phyloP scores from a whole-genome alignment of 148 eudicot genomes.

The Fagopyrum esculentum region DNA sequence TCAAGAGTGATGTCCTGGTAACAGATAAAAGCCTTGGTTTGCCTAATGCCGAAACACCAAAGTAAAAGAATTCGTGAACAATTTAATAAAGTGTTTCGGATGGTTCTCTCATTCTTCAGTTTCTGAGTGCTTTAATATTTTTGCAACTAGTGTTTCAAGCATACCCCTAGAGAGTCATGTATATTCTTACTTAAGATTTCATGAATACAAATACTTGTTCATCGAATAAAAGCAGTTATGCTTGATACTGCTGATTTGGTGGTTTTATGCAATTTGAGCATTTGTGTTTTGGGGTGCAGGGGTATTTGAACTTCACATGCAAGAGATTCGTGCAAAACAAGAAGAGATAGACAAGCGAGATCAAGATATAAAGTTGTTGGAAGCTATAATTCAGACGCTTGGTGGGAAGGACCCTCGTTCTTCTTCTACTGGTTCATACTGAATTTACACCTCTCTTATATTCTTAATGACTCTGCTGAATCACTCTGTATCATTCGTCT shows the following conservation, averaged over 20 bases:
- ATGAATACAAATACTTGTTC: background rate
- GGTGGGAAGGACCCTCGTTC: conserved; percentile 54
- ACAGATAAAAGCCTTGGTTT: background rate
- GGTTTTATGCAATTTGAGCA: background rate
- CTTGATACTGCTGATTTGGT: background rate
- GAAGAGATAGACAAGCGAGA: conserved; percentile 83
- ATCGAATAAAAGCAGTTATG: background rate
- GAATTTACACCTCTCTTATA: background rate
- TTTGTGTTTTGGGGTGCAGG: conserved; percentile 35
- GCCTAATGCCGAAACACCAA: background rate
- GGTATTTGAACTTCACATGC: conserved; percentile 90
- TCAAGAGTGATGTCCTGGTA: background rate
- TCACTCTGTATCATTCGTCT: background rate
- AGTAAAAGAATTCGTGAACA: background rate
- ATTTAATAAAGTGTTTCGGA: too few species aligned
- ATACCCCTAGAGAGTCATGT: background rate
- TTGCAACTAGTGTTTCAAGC: background rate
- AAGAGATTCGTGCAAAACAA: conserved; percentile 81
- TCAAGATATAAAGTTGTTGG: conserved; percentile 75
- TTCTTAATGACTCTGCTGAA: background rate
- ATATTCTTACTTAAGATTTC: background rate
- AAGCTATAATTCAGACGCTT: conserved; percentile 88
- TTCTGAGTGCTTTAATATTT: background rate
- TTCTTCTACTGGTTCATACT: conserved; percentile 19
- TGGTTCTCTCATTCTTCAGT: background rate